These are phyloP conservation scores for Aureobasidium lini DNA, from an alignment of 2,329 filamentous ascomycete genomes.

Conservation along the genomic window DNA sequence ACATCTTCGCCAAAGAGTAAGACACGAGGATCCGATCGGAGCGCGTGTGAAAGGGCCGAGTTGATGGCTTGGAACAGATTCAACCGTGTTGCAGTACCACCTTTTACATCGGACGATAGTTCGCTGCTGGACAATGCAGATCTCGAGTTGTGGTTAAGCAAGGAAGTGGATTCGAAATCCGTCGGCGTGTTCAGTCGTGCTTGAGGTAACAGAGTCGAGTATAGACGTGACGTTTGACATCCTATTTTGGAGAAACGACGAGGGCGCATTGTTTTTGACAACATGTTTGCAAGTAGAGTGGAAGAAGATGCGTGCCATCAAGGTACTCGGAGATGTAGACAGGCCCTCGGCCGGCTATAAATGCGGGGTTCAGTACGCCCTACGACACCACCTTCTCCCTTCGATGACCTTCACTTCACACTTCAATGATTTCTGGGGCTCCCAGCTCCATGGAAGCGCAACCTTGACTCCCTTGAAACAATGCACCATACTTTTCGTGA, in stretches of 20 bases:
- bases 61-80: constrained; percentile 95
- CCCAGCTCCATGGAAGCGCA: no score
- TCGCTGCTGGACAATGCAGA: constrained; percentile 64
- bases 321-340: background rate
- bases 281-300: background rate
- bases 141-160: constrained; percentile 74
- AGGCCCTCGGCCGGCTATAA: background rate
- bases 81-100: constrained; percentile 65
- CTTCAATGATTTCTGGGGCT: no score
- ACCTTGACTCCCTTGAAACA: no score
- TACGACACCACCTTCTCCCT: background rate
- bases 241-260: background rate
- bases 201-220: constrained; percentile 43
- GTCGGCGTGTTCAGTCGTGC: constrained; percentile 73
- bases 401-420: no score
- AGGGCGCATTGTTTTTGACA: background rate
- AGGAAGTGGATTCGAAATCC: constrained; percentile 74
- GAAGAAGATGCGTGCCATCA: background rate
- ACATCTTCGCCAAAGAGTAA: constrained; percentile 95
- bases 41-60: constrained; percentile 72
- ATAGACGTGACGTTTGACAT: constrained; percentile 23
- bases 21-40: constrained; percentile 76
- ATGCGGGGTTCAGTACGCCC: background rate
- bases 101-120: constrained; percentile 43
- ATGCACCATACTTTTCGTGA: no score